Percentiles rank a stretch among this genome's conserved stretches.
phyloP scores from a whole-genome alignment of 202 grass and related monocot species.

The Elaeis oleifera region DNA sequence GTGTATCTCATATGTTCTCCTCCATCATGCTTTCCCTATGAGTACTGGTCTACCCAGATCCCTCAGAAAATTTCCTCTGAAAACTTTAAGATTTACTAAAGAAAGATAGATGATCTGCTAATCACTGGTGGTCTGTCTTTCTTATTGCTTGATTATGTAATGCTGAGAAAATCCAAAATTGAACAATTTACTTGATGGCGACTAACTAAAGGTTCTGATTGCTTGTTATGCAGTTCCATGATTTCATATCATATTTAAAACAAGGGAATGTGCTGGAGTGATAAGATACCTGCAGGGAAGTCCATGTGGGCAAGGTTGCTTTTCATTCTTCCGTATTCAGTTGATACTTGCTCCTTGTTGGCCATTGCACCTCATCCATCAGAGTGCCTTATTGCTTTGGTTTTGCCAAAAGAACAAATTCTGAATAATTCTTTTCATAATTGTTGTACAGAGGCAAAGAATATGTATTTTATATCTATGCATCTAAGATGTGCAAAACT shows the following conservation, averaged over 20 bases:
- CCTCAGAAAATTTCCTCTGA: too few relatives aligned
- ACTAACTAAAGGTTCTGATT: slow-evolving; percentile 6
- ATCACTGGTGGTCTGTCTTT: too few relatives aligned
- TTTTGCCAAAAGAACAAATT: slow-evolving; percentile 67
- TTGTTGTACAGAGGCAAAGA: background rate
- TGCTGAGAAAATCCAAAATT: too few relatives aligned
- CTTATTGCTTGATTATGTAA: too few relatives aligned
- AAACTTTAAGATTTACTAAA: too few relatives aligned
- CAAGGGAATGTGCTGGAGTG: slow-evolving; percentile 88
- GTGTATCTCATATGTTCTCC: too few relatives aligned
- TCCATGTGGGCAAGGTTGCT: slow-evolving; percentile 74
- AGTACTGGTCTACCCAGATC: too few relatives aligned
- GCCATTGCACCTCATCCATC: slow-evolving; percentile 44
- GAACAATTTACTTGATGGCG: too few relatives aligned
- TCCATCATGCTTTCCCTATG: too few relatives aligned
- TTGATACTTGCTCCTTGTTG: slow-evolving; percentile 44
- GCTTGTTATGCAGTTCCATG: slow-evolving; percentile 53
- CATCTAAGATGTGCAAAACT: too few relatives aligned
- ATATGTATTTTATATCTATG: too few relatives aligned
- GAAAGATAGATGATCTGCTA: too few relatives aligned
- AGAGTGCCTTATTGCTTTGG: slow-evolving; percentile 56
- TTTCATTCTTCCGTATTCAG: slow-evolving; percentile 71
- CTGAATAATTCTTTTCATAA: slow-evolving; percentile 16
- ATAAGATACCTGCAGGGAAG: slow-evolving; percentile 63
- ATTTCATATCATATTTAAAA: slow-evolving; percentile 84